Evolutionary conservation across 345 rosid species (phyloP).

Genomic region (Eutrema heterophyllum): DNA sequence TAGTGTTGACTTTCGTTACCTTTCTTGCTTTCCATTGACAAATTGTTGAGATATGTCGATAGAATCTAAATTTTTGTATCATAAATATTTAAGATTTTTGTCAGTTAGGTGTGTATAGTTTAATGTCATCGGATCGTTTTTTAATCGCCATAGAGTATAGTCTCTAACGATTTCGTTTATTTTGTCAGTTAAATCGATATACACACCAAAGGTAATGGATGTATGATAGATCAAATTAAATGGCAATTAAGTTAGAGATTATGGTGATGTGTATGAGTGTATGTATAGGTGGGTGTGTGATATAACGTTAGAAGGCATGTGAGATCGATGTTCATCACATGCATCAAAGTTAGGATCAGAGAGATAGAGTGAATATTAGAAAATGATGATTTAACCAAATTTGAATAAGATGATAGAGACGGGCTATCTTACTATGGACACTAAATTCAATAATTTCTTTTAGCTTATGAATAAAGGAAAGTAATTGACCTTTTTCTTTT

Average conservation of each 20-base stretch:
- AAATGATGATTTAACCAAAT: slow-evolving; percentile 11
- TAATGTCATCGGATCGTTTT: slow-evolving; percentile 1
- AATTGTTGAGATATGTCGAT: slow-evolving; percentile 5
- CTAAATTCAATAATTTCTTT: slow-evolving; percentile 30
- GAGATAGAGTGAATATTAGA: background rate
- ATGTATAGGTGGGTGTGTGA: slow-evolving; percentile 16
- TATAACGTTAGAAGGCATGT: slow-evolving; percentile 26
- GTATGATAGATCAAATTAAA: slow-evolving; percentile 15
- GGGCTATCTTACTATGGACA: slow-evolving; percentile 20
- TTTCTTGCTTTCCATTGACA: slow-evolving; percentile 14
- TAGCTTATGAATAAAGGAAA: slow-evolving; percentile 33
- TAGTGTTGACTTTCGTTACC: slow-evolving; percentile 18
- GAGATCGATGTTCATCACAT: slow-evolving; percentile 30
- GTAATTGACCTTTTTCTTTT: slow-evolving; percentile 32
- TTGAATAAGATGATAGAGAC: slow-evolving; percentile 23
- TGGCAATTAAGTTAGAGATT: background rate
- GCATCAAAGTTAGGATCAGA: slow-evolving; percentile 30
- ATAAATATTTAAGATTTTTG: slow-evolving; percentile 13
- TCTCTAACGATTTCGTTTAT: background rate
- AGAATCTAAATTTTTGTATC: slow-evolving; percentile 1
- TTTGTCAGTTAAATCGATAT: slow-evolving; percentile 10
- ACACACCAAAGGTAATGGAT: slow-evolving; percentile 24
- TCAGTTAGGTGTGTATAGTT: slow-evolving; percentile 14
- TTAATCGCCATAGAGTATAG: background rate
- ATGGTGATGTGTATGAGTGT: slow-evolving; percentile 5